phyloP scores from a whole-genome alignment of 305 asterid species.

The Fraxinus albicans region DNA sequence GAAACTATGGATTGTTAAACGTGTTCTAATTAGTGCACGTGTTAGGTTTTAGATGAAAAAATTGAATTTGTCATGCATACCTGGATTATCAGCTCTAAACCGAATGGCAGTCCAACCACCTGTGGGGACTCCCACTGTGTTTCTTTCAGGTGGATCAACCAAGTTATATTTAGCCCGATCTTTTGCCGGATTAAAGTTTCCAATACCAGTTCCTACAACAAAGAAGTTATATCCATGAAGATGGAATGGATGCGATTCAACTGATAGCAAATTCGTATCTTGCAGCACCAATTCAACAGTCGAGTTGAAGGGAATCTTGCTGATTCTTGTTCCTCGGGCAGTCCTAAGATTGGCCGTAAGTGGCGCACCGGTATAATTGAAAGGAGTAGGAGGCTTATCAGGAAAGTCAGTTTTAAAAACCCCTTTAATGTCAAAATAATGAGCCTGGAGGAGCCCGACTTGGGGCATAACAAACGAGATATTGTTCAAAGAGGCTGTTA shows the following conservation, averaged over 20 bases:
- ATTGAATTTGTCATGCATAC: neutral
- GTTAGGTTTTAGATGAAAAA: neutral
- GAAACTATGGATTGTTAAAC: neutral
- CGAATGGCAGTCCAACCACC: conserved; percentile 44
- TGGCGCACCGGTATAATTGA: conserved; percentile 35
- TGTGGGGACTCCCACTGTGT: conserved; percentile 38
- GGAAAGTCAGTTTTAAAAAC: conserved; percentile 33
- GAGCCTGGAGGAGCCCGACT: conserved; percentile 37
- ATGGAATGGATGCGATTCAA: conserved; percentile 39
- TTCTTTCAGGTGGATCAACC: conserved; percentile 40
- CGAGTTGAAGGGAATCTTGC: conserved; percentile 25
- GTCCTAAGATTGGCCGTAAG: conserved; percentile 32
- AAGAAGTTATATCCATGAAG: conserved; percentile 42
- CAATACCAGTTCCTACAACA: conserved; percentile 32
- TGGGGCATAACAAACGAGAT: conserved; percentile 37
- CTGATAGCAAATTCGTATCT: conserved; percentile 34
- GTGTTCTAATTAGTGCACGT: neutral
- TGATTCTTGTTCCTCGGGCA: conserved; percentile 23
- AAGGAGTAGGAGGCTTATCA: conserved; percentile 30
- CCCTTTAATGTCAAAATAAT: conserved; percentile 23
- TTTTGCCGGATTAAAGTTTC: conserved; percentile 29
- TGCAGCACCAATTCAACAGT: conserved; percentile 35
- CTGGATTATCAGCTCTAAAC: conserved; percentile 41
- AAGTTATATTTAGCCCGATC: conserved; percentile 35
- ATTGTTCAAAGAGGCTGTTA: conserved; percentile 38